Conservation (phyloP, 2,329 filamentous ascomycete genomes). For the Scedosporium apiospermum region DNA sequence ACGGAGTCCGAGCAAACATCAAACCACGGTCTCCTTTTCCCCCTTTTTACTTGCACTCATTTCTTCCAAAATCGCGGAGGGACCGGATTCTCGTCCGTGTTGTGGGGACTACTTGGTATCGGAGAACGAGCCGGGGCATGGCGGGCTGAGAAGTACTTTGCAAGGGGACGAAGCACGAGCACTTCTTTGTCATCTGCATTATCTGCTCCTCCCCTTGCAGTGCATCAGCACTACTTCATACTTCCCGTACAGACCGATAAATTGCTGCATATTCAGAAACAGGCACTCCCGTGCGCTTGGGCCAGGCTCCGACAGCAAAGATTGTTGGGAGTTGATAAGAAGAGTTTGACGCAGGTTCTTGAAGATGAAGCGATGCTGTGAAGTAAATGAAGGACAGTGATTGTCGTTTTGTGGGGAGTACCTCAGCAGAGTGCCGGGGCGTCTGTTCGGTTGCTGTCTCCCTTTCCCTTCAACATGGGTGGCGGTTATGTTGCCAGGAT, state of each 20-base stretch:
- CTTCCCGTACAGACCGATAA: neutral
- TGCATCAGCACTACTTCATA: neutral
- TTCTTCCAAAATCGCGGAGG: neutral
- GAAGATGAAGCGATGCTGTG: neutral
- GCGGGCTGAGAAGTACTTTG: no score
- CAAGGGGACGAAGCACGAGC: neutral
- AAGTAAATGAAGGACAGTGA: neutral
- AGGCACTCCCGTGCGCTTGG: neutral
- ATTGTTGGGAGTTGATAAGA: neutral
- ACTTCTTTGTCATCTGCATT: neutral
- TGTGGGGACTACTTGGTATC: neutral
- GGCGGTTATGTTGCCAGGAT: neutral
- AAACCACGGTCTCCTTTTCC: neutral
- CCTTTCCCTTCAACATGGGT: neutral
- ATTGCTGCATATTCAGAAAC: neutral
- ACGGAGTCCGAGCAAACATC: neutral
- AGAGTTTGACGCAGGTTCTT: neutral
- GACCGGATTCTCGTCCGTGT: neutral
- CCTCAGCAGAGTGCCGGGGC: neutral
- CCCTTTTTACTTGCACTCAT: neutral
- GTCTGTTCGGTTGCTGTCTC: neutral
- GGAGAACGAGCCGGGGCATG: neutral
- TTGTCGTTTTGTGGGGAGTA: neutral
- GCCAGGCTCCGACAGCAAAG: neutral
- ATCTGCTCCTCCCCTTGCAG: neutral